Base-by-base conservation (phyloP, 1,284 basidiomycete species). In the Puccinia hordei region DNA sequence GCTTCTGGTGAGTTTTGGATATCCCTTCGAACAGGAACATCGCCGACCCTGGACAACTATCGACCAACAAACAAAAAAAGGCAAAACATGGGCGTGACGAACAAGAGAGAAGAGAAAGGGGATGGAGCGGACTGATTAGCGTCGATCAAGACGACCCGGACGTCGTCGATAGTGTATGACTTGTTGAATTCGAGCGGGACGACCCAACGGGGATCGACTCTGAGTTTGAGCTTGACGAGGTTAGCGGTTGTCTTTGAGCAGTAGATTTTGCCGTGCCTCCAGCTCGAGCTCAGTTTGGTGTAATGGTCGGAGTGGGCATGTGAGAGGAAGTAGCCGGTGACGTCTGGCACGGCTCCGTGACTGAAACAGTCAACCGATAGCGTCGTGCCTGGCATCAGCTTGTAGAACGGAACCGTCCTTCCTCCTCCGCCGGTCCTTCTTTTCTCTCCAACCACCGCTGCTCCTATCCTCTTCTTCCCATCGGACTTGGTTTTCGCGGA, bases 291-390 rank as follows among this genome's bases (percentile, higher is more conserved):
- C 17, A 80, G 51, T 27, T 61, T 49, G 13, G 71, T 80, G n/a
- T 80, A 80, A 55, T 80, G 78, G 46, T 80, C 78, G 24, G 78
- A 71, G 38, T 80, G 78, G 17, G 69, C 69, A 55, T 80, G 78
- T 13, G 69, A 57, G 38, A 80, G 53, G 49, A 80, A 80, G 49
- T 80, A 73, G 17, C 35, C 69, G 15, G 55, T 53, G 1, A 80
- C 46, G 44, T 51, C 49, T 8, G 49, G 22, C 12, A 73, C 68
- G 15, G 44, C 44, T 8, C 71, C 71, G 27, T 63, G 61, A 8
- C 66, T 69, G 46, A 80, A 80, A n/a, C 55, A 59, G 24, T 80
- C 78, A 10, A 80, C 78, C n/a, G 69, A 55, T 17, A 80, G 12
- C 9, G 13, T 73, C 27, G 78, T 80, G 1, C 71, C 71, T 19